Percentiles rank a stretch among this genome's conserved stretches.
Evolutionary conservation across 2,329 filamentous ascomycete species (phyloP).

Genomic region (Cyphellophora attinorum): DNA sequence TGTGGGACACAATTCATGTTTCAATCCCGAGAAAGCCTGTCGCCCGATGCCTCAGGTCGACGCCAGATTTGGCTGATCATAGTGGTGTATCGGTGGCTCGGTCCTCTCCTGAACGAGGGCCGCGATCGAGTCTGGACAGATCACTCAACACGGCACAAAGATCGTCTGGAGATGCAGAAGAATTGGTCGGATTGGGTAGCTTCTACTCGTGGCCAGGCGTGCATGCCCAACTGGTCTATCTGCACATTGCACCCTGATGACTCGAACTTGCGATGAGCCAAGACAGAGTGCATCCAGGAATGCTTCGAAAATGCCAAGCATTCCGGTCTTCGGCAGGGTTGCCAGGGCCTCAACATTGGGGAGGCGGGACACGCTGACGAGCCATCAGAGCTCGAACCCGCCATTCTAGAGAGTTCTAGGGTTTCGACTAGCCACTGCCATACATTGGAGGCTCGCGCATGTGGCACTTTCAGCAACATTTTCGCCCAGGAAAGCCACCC

Average conservation of each 20-base stretch:
- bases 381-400: too few relatives aligned
- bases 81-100: slow-evolving; percentile 19
- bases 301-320: too few relatives aligned
- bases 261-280: slow-evolving; percentile 16
- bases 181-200: slow-evolving; percentile 16
- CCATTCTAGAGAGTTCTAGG: too few relatives aligned
- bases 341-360: too few relatives aligned
- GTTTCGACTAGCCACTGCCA: too few relatives aligned
- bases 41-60: slow-evolving; percentile 17
- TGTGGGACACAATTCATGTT: slow-evolving; percentile 21
- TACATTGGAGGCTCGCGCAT: too few relatives aligned
- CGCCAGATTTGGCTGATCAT: slow-evolving; percentile 19
- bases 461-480: too few relatives aligned
- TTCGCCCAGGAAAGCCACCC: too few relatives aligned
- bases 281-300: too few relatives aligned
- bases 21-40: slow-evolving; percentile 17
- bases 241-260: slow-evolving; percentile 18
- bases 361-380: too few relatives aligned
- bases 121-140: slow-evolving; percentile 13
- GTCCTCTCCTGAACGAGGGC: slow-evolving; percentile 11
- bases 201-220: slow-evolving; percentile 8
- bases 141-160: slow-evolving; percentile 14
- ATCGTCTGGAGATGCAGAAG: slow-evolving; percentile 15
- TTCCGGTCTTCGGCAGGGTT: too few relatives aligned
- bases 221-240: slow-evolving; percentile 20